Conservation (phyloP, 805 yeast genomes). For the Myxozyma neglecta region DNA sequence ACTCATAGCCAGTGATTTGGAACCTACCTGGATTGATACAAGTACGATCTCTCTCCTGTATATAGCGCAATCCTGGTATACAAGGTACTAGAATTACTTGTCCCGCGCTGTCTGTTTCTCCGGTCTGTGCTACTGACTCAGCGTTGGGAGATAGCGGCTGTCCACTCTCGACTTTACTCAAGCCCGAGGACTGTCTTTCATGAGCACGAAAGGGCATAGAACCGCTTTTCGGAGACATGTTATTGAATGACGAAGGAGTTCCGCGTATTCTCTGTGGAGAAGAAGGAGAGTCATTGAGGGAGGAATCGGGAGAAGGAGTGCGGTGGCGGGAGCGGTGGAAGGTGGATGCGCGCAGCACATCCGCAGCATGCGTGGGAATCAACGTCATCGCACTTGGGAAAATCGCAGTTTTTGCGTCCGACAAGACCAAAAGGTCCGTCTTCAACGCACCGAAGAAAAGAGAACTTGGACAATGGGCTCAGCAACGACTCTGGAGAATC, state of each 20-base stretch:
- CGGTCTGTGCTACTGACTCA: background rate
- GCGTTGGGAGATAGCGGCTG: background rate
- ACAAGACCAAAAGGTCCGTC: slow-evolving; percentile 2
- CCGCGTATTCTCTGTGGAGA: background rate
- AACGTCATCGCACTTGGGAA: background rate
- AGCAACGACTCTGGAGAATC: background rate
- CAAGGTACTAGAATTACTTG: slow-evolving; percentile 12
- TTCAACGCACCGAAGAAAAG: background rate
- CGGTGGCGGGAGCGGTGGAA: slow-evolving; percentile 3
- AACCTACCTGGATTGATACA: background rate
- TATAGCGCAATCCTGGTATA: background rate
- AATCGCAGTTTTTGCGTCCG: background rate
- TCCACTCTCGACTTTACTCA: background rate
- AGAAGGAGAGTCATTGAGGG: background rate
- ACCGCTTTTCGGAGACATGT: background rate
- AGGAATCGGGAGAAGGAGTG: background rate
- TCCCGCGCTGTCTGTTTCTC: background rate
- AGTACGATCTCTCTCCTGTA: background rate
- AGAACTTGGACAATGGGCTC: background rate
- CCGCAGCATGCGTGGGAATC: background rate
- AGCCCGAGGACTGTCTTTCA: background rate
- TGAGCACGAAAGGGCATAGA: background rate
- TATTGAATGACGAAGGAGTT: background rate
- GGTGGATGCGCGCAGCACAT: background rate
- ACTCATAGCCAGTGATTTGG: slow-evolving; percentile 71